These are phyloP conservation scores for Favolaschia claudopus DNA, from an alignment of 768 basidiomycete genomes.

Conservation along the genomic window DNA sequence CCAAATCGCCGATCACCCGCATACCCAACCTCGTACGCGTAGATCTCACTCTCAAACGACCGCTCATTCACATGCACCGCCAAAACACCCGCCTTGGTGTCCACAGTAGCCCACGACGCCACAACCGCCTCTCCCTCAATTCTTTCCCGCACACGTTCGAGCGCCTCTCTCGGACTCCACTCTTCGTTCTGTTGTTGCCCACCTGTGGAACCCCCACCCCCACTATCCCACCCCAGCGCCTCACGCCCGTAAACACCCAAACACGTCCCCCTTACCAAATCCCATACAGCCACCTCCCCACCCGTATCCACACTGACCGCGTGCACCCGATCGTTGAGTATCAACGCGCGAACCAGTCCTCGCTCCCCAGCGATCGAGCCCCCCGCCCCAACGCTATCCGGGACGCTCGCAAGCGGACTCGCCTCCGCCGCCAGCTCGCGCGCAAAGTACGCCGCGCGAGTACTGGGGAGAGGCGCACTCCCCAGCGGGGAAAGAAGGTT, in stretches of 20 bases:
- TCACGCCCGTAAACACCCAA: constrained; percentile 71
- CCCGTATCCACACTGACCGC: constrained; percentile 90
- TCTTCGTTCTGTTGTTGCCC: constrained; percentile 45
- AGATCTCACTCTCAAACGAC: constrained; percentile 95
- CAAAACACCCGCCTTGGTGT: constrained; percentile 89
- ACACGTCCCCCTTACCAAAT: constrained; percentile 82
- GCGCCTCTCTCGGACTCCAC: constrained; percentile 78
- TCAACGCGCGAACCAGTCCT: constrained; percentile 82
- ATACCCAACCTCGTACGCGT: constrained; percentile 90
- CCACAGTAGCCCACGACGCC: constrained; percentile 84
- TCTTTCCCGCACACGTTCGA: constrained; percentile 87
- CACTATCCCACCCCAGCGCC: constrained; percentile 62
- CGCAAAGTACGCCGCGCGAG: constrained; percentile 61
- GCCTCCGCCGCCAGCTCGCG: constrained; percentile 89
- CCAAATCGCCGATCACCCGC: constrained; percentile 63
- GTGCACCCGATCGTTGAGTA: constrained; percentile 90
- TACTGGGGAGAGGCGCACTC: constrained; percentile 40
- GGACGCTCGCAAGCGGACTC: constrained; percentile 54
- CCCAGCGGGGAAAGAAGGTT: constrained; percentile 26
- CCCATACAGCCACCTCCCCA: constrained; percentile 92
- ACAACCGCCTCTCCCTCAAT: constrained; percentile 96
- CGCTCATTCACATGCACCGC: constrained; percentile 87
- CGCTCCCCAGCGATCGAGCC: constrained; percentile 68
- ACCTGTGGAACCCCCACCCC: constrained; percentile 42
- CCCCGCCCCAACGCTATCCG: constrained; percentile 77